Evolutionary conservation across 2,329 filamentous ascomycete species (phyloP).

Genomic region (Didymella keratinophila): DNA sequence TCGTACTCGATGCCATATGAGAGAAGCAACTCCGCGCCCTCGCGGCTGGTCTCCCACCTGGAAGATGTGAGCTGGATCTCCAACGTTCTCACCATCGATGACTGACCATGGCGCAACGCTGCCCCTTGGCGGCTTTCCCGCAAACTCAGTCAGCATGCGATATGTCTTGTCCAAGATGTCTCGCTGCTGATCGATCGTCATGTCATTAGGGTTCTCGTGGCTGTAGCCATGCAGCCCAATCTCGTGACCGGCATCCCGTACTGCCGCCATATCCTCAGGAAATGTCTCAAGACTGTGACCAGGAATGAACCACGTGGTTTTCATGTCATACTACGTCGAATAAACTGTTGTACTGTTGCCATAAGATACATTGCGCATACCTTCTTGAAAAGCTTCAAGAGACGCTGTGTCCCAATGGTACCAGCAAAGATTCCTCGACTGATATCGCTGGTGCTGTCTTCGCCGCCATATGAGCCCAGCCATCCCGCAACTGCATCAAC

Average conservation of each 20-base stretch:
- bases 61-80: conserved; percentile 47
- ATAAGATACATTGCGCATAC: not conserved
- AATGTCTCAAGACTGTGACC: conserved; percentile 70
- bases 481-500: conserved; percentile 73
- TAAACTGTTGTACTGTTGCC: not conserved
- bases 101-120: conserved; percentile 72
- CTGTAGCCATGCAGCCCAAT: conserved; percentile 74
- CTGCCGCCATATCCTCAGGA: conserved; percentile 67
- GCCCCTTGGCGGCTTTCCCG: conserved; percentile 73
- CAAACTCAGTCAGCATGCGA: conserved; percentile 73
- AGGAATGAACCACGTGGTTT: conserved; percentile 71
- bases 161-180: conserved; percentile 80
- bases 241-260: conserved; percentile 71
- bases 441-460: conserved; percentile 76
- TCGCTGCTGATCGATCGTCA: conserved; percentile 77
- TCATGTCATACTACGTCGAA: conserved; percentile 65
- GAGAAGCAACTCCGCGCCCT: conserved; percentile 70
- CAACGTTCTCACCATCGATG: not conserved
- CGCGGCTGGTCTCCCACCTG: conserved; percentile 72
- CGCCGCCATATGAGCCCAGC: conserved; percentile 76
- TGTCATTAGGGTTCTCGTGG: conserved; percentile 75
- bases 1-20: conserved; percentile 75
- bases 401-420: conserved; percentile 69
- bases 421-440: conserved; percentile 73
- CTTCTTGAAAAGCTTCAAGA: conserved; percentile 75